Percentiles rank a stretch among this genome's conserved stretches.
phyloP scores from a whole-genome alignment of 805 yeast species.

The Kodamaea leandrae region DNA sequence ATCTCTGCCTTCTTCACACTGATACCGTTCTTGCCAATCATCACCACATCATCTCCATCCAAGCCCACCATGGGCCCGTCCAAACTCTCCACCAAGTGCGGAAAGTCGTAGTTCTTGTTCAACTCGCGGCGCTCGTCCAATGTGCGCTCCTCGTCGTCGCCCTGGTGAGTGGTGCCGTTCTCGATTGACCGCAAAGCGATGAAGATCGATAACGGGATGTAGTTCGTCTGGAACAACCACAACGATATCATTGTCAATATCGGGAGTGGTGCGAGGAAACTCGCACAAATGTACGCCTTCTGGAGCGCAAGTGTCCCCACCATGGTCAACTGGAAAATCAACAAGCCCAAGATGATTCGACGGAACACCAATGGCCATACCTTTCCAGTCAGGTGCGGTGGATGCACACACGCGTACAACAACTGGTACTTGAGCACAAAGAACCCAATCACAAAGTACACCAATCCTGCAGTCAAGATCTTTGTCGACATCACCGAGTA shows the following conservation, averaged over 20 bases:
- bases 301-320: constrained; percentile 85
- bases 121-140: constrained; percentile 77
- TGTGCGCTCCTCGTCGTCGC: constrained; percentile 42
- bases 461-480: constrained; percentile 77
- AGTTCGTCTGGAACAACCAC: constrained; percentile 80
- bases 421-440: constrained; percentile 89
- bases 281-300: constrained; percentile 73
- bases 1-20: constrained; percentile 23
- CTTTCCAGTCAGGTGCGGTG: constrained; percentile 94
- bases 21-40: constrained; percentile 29
- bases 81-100: constrained; percentile 61
- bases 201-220: constrained; percentile 76
- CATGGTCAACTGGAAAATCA: constrained; percentile 87
- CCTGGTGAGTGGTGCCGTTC: constrained; percentile 34
- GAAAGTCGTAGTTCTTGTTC: constrained; percentile 73
- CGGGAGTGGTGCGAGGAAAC: constrained; percentile 74
- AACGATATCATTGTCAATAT: constrained; percentile 59
- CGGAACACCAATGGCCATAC: constrained; percentile 92
- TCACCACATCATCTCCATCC: constrained; percentile 45
- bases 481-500: constrained; percentile 90
- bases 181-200: constrained; percentile 84
- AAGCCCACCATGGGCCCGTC: constrained; percentile 86
- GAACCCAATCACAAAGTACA: constrained; percentile 82
- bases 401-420: constrained; percentile 86
- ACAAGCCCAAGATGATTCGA: constrained; percentile 74